phyloP scores from a whole-genome alignment of 106 monocot genomes.

The Acanthochlamys bracteata region DNA sequence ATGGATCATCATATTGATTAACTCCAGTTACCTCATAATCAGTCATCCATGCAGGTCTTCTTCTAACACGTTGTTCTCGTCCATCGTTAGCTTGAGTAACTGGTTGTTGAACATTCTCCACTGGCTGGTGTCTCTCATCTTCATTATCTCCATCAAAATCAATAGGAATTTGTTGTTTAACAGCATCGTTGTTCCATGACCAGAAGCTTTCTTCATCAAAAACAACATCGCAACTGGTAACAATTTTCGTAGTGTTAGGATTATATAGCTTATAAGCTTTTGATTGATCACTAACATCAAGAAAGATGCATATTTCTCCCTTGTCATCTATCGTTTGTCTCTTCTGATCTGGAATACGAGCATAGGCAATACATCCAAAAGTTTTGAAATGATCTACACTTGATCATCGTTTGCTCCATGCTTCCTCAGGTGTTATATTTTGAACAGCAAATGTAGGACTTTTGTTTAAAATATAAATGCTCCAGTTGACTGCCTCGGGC shows the following conservation, averaged over 20 bases:
- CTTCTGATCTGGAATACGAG: slow-evolving; percentile 1
- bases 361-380: slow-evolving; percentile 10
- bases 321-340: slow-evolving; percentile 4
- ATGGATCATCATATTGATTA: slow-evolving; percentile 11
- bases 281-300: neutral
- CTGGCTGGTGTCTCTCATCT: neutral
- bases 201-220: slow-evolving; percentile 8
- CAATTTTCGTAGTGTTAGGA: slow-evolving; percentile 5
- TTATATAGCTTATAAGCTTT: slow-evolving; percentile 11
- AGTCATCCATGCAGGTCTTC: slow-evolving; percentile 22
- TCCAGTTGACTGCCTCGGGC: slow-evolving; percentile 2
- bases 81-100: neutral
- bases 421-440: slow-evolving; percentile 3
- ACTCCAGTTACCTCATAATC: slow-evolving; percentile 9
- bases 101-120: neutral
- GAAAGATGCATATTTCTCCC: slow-evolving; percentile 2
- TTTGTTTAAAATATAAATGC: slow-evolving; percentile 8
- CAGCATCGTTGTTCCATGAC: neutral
- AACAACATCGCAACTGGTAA: neutral
- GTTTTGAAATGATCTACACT: slow-evolving; percentile 3
- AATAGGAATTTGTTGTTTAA: slow-evolving; percentile 3
- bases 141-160: slow-evolving; percentile 7
- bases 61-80: slow-evolving; percentile 6
- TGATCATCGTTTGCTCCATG: neutral
- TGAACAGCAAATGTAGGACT: slow-evolving; percentile 1